Evolutionary conservation across 73 alveolate species (phyloP), one percentile per base, ranked within the genome.

Genomic region (Paramecium primaurelia): DNA sequence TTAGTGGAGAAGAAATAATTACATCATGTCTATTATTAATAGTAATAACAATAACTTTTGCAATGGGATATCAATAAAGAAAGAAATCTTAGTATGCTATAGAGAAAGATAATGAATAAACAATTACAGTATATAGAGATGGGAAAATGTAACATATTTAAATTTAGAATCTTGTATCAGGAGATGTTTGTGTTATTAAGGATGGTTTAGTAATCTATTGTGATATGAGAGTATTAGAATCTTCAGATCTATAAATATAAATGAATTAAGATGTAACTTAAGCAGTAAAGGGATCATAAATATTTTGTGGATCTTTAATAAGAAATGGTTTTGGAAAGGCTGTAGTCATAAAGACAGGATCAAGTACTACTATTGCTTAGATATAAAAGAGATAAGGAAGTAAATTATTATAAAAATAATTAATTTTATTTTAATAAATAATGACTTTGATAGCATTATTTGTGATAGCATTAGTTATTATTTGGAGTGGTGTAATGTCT

Each of bases 301-400:
- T 80, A 44, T 80, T 80, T 49, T 28, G 75, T 20, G 91, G 91
- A 80, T 80, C 58, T 7, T 26, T 80, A 9, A 49, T 80, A 22
- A 80, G 91, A 47, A 80, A 38, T 49, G 91, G 91, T 20, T 26
- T 26, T 20, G 91, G 91, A 20, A 80, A 10, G 2, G 91, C 64
- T 25, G 91, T 80, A 1, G 75, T 80, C 2, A 80, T 80, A 11
- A 80, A 80, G 30, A 80, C 75, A 10, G 91, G 91, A 20, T 80
- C 91, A 44, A 80, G 75, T 80, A 80, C 91, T 12, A 80, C 91
- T 4, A 80, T 42, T 22, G 91, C 91, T 9, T 28, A 80, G 18
- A 80, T 80, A 45, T 2, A 80, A 8, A 80, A 42, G 54, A 40
- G 75, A 25, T 10, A 80, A 47, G 71, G 75, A 8, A 36, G 75